Conservation (phyloP, 148 eudicot genomes). For the Vaccinium macrocarpon region DNA sequence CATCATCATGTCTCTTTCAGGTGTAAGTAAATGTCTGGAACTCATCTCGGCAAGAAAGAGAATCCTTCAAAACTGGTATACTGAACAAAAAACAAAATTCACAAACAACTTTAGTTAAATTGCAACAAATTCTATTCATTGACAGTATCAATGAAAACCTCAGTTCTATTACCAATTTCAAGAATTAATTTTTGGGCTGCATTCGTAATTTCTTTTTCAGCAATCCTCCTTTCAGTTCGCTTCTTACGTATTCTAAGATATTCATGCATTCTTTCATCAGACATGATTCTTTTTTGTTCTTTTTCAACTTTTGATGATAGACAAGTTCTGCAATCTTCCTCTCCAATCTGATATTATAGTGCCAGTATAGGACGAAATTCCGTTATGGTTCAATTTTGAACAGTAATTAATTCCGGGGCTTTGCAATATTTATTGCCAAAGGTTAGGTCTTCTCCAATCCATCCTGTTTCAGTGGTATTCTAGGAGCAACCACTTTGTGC, state of each 20-base stretch:
- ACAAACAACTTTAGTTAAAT: not conserved
- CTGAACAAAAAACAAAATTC: constrained; percentile 1
- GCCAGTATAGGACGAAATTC: too few species aligned
- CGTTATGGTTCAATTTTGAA: too few species aligned
- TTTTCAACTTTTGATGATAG: too few species aligned
- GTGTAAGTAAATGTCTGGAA: constrained; percentile 22
- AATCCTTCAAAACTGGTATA: not conserved
- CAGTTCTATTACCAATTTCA: not conserved
- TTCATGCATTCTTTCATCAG: not conserved
- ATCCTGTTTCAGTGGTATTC: too few species aligned
- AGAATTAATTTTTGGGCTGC: not conserved
- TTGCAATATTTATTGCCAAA: too few species aligned
- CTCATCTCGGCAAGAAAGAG: constrained; percentile 20
- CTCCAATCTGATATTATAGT: too few species aligned
- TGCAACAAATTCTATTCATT: not conserved
- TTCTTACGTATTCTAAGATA: not conserved
- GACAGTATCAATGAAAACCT: not conserved
- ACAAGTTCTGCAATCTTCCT: too few species aligned
- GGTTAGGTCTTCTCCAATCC: too few species aligned
- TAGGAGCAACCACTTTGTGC: too few species aligned
- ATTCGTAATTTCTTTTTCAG: not conserved
- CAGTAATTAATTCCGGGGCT: too few species aligned
- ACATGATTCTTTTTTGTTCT: not conserved
- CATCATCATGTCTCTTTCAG: constrained; percentile 24
- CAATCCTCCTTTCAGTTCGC: not conserved